These are phyloP conservation scores for Ichthyophthirius multifiliis DNA, from an alignment of 169 alveolate genomes.

Conservation along the genomic window DNA sequence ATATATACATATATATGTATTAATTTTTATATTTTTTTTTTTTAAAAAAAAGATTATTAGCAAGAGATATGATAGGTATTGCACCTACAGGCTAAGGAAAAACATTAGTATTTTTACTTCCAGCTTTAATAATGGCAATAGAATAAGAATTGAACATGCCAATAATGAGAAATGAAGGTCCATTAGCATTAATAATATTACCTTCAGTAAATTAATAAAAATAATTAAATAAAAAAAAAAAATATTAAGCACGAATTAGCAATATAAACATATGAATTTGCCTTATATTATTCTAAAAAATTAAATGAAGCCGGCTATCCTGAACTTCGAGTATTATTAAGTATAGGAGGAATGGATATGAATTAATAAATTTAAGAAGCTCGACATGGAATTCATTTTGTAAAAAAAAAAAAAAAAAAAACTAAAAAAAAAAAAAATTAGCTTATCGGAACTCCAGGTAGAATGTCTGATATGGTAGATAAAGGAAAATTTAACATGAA, in stretches of 20 bases:
- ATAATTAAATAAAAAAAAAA: neutral
- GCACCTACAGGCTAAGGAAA: constrained; percentile 93
- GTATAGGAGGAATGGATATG: constrained; percentile 50
- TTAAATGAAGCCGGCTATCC: constrained; percentile 33
- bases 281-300: constrained; percentile 4
- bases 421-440: too few species aligned
- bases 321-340: constrained; percentile 10
- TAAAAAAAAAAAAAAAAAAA: constrained; percentile 39
- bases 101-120: constrained; percentile 91
- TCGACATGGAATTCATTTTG: constrained; percentile 90
- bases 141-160: constrained; percentile 44
- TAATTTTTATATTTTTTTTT: neutral
- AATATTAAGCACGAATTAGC: constrained; percentile 31
- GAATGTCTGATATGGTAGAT: constrained; percentile 93
- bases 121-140: constrained; percentile 47
- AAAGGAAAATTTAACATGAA: constrained; percentile 82
- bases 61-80: constrained; percentile 92
- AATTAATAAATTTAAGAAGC: constrained; percentile 10
- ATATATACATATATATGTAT: neutral
- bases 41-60: constrained; percentile 48
- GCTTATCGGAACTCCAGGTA: constrained; percentile 97
- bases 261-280: constrained; percentile 28
- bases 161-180: constrained; percentile 36
- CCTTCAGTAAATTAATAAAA: constrained; percentile 19
- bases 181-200: constrained; percentile 23